These are phyloP conservation scores for Chlorella sp. DNA, from an alignment of 139 green algal genomes.

Conservation along the genomic window DNA sequence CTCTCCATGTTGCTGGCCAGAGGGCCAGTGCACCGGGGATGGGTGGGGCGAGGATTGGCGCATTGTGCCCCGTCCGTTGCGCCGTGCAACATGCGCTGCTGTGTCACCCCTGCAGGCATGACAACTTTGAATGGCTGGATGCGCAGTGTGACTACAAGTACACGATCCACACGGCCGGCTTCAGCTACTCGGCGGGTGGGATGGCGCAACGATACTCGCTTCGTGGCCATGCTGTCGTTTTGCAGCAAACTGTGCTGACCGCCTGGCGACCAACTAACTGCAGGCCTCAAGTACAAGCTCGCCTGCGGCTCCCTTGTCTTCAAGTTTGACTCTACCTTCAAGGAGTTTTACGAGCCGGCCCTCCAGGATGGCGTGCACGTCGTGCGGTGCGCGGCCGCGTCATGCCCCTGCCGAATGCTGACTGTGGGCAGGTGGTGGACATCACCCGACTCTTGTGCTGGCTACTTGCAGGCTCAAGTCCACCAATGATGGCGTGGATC, in stretches of 20 bases:
- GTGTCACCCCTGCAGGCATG: background rate
- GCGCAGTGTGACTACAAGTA: slow-evolving; percentile 38
- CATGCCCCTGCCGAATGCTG: no score
- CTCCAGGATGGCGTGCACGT: slow-evolving; percentile 31
- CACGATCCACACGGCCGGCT: slow-evolving; percentile 40
- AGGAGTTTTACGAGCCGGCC: slow-evolving; percentile 47
- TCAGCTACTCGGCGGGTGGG: slow-evolving; percentile 34
- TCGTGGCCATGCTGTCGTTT: background rate
- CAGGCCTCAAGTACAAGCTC: slow-evolving; percentile 48
- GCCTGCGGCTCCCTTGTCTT: slow-evolving; percentile 42
- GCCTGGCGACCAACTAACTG: no score
- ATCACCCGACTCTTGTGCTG: no score
- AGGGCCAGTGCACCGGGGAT: no score
- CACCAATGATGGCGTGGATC: slow-evolving; percentile 24
- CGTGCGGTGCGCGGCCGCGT: slow-evolving; percentile 4
- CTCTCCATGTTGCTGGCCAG: no score
- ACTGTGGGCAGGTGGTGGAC: no score
- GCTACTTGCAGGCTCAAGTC: no score
- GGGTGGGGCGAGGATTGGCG: no score
- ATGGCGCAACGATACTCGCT: no score
- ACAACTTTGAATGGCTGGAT: slow-evolving; percentile 37
- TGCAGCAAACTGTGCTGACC: no score
- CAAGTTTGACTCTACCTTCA: slow-evolving; percentile 28
- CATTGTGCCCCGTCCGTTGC: no score
- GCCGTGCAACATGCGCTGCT: background rate